Evolutionary conservation across 2,329 filamentous ascomycete species (phyloP).

Genomic region (Xenoacremonium recifei): DNA sequence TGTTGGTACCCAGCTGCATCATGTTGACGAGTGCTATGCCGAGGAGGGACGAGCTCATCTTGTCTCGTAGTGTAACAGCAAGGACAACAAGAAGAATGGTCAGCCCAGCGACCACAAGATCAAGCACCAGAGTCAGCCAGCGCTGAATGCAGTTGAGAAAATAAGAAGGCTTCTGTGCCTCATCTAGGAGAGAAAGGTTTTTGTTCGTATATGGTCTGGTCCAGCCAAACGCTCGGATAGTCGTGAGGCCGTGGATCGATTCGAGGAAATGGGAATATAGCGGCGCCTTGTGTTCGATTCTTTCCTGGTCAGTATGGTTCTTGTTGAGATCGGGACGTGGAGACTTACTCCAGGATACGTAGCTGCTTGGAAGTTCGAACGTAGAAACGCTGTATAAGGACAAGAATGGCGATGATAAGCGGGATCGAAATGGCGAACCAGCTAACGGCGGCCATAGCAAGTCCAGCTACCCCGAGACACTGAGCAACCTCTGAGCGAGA

Average conservation of each 20-base stretch:
- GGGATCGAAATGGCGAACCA: slow-evolving; percentile 47
- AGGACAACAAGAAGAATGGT: slow-evolving; percentile 37
- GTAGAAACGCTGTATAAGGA: slow-evolving; percentile 50
- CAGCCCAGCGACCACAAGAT: slow-evolving; percentile 49
- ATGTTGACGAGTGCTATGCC: slow-evolving; percentile 39
- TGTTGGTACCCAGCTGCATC: slow-evolving; percentile 25
- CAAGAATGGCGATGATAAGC: slow-evolving; percentile 38
- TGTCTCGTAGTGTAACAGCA: slow-evolving; percentile 34
- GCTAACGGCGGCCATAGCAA: slow-evolving; percentile 42
- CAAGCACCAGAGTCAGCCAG: slow-evolving; percentile 51
- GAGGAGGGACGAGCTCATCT: slow-evolving; percentile 29
- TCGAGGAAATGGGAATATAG: slow-evolving; percentile 34
- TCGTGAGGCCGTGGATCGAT: slow-evolving; percentile 28
- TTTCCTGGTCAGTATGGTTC: neutral
- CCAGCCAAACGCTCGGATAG: slow-evolving; percentile 40
- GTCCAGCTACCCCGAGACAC: slow-evolving; percentile 41
- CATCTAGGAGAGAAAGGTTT: slow-evolving; percentile 37
- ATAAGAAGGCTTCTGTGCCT: slow-evolving; percentile 52
- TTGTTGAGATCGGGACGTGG: too few relatives aligned
- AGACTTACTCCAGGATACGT: slow-evolving; percentile 44
- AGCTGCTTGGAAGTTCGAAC: slow-evolving; percentile 55
- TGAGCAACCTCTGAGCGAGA: slow-evolving; percentile 23
- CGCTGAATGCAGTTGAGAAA: slow-evolving; percentile 51
- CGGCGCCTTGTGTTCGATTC: slow-evolving; percentile 32
- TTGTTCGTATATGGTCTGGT: slow-evolving; percentile 36